Evolutionary conservation across 257 asterid species (phyloP), one percentile per base, ranked within the genome.

Genomic region (Forsythia suspensa): DNA sequence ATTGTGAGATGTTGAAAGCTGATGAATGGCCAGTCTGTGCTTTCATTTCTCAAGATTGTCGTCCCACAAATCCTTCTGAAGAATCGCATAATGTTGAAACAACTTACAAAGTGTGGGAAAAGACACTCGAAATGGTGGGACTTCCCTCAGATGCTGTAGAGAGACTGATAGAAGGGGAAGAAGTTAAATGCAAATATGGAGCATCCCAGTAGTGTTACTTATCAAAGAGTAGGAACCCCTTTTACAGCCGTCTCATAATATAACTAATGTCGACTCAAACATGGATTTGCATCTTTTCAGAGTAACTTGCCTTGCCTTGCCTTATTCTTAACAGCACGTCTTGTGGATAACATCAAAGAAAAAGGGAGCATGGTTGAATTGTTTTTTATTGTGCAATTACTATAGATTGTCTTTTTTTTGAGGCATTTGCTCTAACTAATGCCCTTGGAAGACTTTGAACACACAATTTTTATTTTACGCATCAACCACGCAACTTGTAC

Each of bases 21-120:
- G 99, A 94, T n/a, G 95, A 92, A 37, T 94, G 98, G 98, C 96
- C 98, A 8, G 98, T 92, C 16, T 92, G 97, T 79, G 99, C 97
- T 61, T 94, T 82, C 87, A 85, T 96, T 67, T 92, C 93, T 70
- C 92, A 91, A 12, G 99, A 94, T 71, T 96, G 99, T 67, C 94
- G 93, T 73, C 99, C 99, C 59, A 83, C 93, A 43, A 94, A 94
- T 83, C 96, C 99, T 66, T 91, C 95, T 2, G 97, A 96, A 87
- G 99, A 92, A 90, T 92, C 98, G 39, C 97, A 92, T 84, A 89
- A 80, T 59, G 82, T 84, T 4, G 97, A 91, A 86, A 95, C 96
- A 74, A 83, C 89, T 48, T 74, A 77, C 75, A 86, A 81, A 80
- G 97, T 95, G 44, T 95, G 98, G 98, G 97, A 95, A 83, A 93